Evolutionary conservation across 306 rosid genomes (phyloP).

Genomic region (barrel medic (Medicago truncatula)): MtrunA17r5.0-ANR NC_053049.1:8581001-8581500

Average conservation of each 20-base stretch:
- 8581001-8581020: constrained; percentile 89
- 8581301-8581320: constrained; percentile 86
- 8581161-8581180: constrained; percentile 83
- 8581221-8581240: constrained; percentile 92
- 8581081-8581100: constrained; percentile 82
- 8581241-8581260: constrained; percentile 92
- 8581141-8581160: constrained; percentile 85
- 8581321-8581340: constrained; percentile 98
- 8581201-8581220: constrained; percentile 90
- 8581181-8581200: constrained; percentile 84
- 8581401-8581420: constrained; percentile 63
- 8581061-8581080: constrained; percentile 82
- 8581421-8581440: constrained; percentile 82
- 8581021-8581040: constrained; percentile 82
- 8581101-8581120: constrained; percentile 93
- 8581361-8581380: constrained; percentile 86
- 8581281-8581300: constrained; percentile 75
- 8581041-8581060: constrained; percentile 71
- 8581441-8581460: constrained; percentile 73
- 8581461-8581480: constrained; percentile 61
- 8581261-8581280: constrained; percentile 96
- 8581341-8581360: constrained; percentile 86
- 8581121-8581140: constrained; percentile 92
- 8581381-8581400: constrained; percentile 83
- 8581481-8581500: constrained; percentile 63